These are phyloP conservation scores for Calocybe gambosa DNA, from an alignment of 1,284 basidiomycete species.

Conservation along the genomic window DNA sequence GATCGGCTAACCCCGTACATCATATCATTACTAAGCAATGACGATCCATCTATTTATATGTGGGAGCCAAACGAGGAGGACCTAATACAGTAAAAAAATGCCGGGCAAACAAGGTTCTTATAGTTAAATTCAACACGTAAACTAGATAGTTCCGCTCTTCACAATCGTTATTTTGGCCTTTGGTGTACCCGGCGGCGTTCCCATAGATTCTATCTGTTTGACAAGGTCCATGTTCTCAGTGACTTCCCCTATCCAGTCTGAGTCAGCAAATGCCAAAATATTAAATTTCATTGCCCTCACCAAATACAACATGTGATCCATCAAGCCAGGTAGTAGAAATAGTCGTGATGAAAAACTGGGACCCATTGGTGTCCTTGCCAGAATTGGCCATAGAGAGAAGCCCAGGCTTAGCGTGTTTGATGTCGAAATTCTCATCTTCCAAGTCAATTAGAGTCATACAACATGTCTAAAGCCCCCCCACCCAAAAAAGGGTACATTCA, in stretches of 20 bases:
- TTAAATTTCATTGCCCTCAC: slow-evolving; percentile 22
- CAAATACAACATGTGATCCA: slow-evolving; percentile 85
- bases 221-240: slow-evolving; percentile 18
- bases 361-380: slow-evolving; percentile 85
- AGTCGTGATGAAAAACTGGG: slow-evolving; percentile 91
- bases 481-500: not conserved
- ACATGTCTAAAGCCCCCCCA: not conserved
- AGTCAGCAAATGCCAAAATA: not conserved
- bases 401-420: slow-evolving; percentile 18
- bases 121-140: not conserved
- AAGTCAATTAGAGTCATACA: not conserved
- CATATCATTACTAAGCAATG: not conserved
- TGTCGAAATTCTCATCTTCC: slow-evolving; percentile 17
- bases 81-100: too few relatives aligned
- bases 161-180: slow-evolving; percentile 13
- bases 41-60: not conserved
- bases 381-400: slow-evolving; percentile 69
- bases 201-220: slow-evolving; percentile 15
- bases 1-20: slow-evolving; percentile 15
- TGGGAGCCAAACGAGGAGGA: too few relatives aligned
- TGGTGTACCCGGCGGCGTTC: slow-evolving; percentile 16
- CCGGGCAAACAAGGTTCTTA: too few relatives aligned
- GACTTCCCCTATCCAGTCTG: slow-evolving; percentile 16
- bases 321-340: slow-evolving; percentile 73
- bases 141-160: slow-evolving; percentile 15